phyloP scores from a whole-genome alignment of 148 eudicot genomes.

The Linanthus parryae region DNA sequence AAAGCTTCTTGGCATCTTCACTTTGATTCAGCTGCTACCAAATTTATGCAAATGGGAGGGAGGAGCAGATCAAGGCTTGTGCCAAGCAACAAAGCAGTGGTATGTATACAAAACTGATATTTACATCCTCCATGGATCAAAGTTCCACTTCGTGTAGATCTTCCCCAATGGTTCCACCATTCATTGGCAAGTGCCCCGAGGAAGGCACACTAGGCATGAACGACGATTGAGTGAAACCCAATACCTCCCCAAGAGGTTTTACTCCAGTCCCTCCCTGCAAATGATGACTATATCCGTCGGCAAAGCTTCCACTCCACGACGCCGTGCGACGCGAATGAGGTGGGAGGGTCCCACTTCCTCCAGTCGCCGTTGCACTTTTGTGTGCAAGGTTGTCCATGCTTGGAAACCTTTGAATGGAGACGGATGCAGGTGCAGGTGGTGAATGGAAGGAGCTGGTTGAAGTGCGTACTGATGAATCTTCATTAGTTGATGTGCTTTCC shows the following conservation, averaged over 20 bases:
- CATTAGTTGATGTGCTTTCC: no score
- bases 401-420: constrained; percentile 46
- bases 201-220: constrained; percentile 25
- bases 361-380: constrained; percentile 18
- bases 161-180: constrained; percentile 49
- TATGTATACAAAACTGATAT: constrained; percentile 18
- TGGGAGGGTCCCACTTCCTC: constrained; percentile 21
- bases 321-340: constrained; percentile 56
- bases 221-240: constrained; percentile 40
- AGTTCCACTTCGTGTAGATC: constrained; percentile 93
- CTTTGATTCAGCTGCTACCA: constrained; percentile 13
- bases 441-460: constrained; percentile 24
- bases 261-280: constrained; percentile 21
- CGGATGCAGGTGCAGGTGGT: constrained; percentile 28
- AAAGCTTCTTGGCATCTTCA: constrained; percentile 5
- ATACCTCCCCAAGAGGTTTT: constrained; percentile 35
- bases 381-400: constrained; percentile 60
- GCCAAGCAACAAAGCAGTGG: no score
- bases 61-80: neutral
- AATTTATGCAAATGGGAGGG: neutral
- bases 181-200: constrained; percentile 22
- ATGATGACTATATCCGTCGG: constrained; percentile 14
- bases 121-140: constrained; percentile 25
- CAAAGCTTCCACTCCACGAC: constrained; percentile 69
- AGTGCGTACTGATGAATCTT: constrained; percentile 21